A percentile compares a stretch with the other conserved stretches of the same genome.
Evolutionary conservation across 495 filamentous ascomycete genomes (phyloP).

Genomic region (Aspergillus cavernicola): DNA sequence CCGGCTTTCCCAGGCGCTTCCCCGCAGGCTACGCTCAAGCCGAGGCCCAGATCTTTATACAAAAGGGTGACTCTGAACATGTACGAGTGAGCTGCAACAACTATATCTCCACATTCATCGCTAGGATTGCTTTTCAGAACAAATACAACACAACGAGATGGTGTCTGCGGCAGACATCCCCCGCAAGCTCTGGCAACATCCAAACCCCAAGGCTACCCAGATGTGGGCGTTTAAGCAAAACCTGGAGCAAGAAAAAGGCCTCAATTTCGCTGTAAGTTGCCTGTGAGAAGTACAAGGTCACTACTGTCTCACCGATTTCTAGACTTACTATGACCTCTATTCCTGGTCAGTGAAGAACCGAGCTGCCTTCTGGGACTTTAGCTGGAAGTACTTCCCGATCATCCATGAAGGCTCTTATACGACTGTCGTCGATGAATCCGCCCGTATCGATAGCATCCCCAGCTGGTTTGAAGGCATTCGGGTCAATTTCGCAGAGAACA

Average conservation of each 20-base stretch:
- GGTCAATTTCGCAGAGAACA: constrained; percentile 80
- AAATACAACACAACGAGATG: background rate
- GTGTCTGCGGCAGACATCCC: constrained; percentile 19
- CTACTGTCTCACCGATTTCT: background rate
- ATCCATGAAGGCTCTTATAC: constrained; percentile 59
- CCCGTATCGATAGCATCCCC: constrained; percentile 55
- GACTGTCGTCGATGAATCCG: constrained; percentile 61
- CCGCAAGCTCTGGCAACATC: constrained; percentile 59
- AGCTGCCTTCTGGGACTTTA: constrained; percentile 62
- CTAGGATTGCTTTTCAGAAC: background rate
- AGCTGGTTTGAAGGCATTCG: constrained; percentile 50
- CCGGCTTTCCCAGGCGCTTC: background rate
- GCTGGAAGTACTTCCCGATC: constrained; percentile 55
- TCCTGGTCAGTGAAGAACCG: constrained; percentile 57
- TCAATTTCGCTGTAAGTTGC: constrained; percentile 10
- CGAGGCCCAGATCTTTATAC: background rate
- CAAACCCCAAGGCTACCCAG: constrained; percentile 53
- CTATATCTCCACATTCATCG: background rate
- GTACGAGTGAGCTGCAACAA: background rate
- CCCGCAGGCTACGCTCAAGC: background rate
- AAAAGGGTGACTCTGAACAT: background rate
- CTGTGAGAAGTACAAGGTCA: background rate
- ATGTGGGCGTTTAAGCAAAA: constrained; percentile 56
- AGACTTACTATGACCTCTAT: constrained; percentile 59
- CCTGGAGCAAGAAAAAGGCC: constrained; percentile 22